A percentile compares a stretch with the other conserved stretches of the same genome.
These are phyloP conservation scores for Suillus variegatus DNA, from an alignment of 768 basidiomycete species.

Conservation along the genomic window DNA sequence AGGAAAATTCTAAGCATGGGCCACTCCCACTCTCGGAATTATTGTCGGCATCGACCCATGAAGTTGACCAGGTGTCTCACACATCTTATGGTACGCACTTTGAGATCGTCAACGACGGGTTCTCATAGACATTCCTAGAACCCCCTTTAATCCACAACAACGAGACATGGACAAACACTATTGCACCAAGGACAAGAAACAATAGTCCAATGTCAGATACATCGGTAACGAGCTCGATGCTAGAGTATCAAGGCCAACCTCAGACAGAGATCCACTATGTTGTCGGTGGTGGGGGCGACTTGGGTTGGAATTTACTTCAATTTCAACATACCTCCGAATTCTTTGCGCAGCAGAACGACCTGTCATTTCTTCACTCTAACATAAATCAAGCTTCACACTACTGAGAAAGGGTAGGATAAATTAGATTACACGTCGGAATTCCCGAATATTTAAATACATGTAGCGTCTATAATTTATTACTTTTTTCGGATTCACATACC, in stretches of 20 bases:
- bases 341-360: not conserved
- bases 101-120: not conserved
- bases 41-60: not conserved
- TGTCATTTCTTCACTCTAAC: not conserved
- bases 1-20: not conserved
- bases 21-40: not conserved
- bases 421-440: not conserved
- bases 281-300: not conserved
- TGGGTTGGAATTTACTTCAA: not conserved
- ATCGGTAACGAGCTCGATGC: constrained; percentile 3
- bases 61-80: not conserved
- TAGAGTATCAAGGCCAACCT: not conserved
- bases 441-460: not conserved
- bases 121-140: not conserved
- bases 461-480: not conserved
- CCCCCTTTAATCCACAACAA: not conserved
- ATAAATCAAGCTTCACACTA: constrained; percentile 1
- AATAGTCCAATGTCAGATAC: constrained; percentile 3
- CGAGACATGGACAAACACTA: constrained; percentile 3
- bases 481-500: not conserved
- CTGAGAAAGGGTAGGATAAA: not conserved
- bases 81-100: not conserved
- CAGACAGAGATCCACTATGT: not conserved
- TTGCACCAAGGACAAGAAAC: not conserved
- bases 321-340: not conserved